These are phyloP conservation scores for Xylaria cubensis DNA, from an alignment of 495 filamentous ascomycete species.

Conservation along the genomic window DNA sequence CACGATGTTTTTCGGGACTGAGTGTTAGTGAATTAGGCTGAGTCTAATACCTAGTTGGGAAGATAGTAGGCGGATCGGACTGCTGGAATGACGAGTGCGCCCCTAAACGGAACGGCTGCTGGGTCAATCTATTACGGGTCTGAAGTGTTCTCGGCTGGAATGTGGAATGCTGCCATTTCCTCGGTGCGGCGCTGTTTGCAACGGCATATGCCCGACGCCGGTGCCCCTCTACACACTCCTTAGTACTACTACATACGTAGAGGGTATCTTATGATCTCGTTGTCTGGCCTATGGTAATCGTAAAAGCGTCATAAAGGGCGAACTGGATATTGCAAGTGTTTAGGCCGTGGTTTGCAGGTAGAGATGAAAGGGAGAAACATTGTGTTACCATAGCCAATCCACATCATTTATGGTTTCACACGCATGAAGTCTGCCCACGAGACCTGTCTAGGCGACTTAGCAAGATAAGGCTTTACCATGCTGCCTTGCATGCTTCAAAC, in stretches of 20 bases:
- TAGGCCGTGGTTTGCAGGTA: background rate
- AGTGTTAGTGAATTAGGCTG: background rate
- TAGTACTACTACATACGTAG: background rate
- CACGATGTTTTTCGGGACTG: background rate
- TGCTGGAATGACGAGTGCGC: conserved; percentile 12
- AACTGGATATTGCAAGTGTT: background rate
- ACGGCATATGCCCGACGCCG: background rate
- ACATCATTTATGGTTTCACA: background rate
- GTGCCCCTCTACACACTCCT: background rate
- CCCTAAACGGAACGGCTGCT: background rate
- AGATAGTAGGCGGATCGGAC: background rate
- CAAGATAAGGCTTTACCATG: background rate
- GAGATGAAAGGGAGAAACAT: background rate
- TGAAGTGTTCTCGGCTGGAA: no score
- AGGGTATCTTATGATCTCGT: background rate
- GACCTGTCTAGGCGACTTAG: background rate
- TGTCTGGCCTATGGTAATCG: background rate
- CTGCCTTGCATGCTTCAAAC: background rate
- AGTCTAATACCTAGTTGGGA: background rate
- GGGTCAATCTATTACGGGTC: no score
- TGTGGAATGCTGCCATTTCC: background rate
- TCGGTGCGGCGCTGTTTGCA: background rate
- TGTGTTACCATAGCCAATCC: background rate
- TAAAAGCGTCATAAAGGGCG: background rate
- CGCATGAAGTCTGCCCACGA: background rate